Percentiles rank a stretch among this genome's conserved stretches.
Conservation (phyloP, 2,329 filamentous ascomycete species). For the Alternaria novae-zelandiae region DNA sequence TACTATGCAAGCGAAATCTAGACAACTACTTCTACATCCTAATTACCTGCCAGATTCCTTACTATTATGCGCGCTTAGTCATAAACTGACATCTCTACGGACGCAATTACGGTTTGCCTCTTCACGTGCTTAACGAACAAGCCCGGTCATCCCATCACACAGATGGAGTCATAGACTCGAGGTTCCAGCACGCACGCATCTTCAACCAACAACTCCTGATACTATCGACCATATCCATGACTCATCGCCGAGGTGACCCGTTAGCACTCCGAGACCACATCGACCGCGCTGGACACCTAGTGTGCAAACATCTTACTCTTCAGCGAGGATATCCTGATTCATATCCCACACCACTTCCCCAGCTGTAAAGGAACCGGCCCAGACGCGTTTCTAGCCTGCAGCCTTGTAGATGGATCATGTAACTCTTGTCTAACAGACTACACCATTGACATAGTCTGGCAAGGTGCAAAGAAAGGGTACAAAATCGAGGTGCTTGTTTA, state of each 20-base stretch:
- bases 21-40: background rate
- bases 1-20: slow-evolving; percentile 9
- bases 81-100: slow-evolving; percentile 31
- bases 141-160: too few species aligned
- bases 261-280: slow-evolving; percentile 14
- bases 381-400: slow-evolving; percentile 13
- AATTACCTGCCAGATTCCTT: slow-evolving; percentile 7
- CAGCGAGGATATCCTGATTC: background rate
- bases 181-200: slow-evolving; percentile 20
- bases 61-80: slow-evolving; percentile 24
- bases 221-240: slow-evolving; percentile 13
- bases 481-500: slow-evolving; percentile 15
- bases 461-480: slow-evolving; percentile 18
- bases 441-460: slow-evolving; percentile 20
- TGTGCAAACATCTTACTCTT: slow-evolving; percentile 22
- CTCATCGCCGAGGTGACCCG: slow-evolving; percentile 14
- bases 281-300: background rate
- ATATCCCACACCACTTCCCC: slow-evolving; percentile 15
- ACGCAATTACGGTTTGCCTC: slow-evolving; percentile 17
- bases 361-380: slow-evolving; percentile 15
- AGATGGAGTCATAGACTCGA: slow-evolving; percentile 1
- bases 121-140: slow-evolving; percentile 11
- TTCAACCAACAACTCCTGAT: slow-evolving; percentile 25
- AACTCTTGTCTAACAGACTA: slow-evolving; percentile 26
- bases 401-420: slow-evolving; percentile 24